These are phyloP conservation scores for Cladobotryum protrusum DNA, from an alignment of 2,329 filamentous ascomycete species.

Conservation along the genomic window DNA sequence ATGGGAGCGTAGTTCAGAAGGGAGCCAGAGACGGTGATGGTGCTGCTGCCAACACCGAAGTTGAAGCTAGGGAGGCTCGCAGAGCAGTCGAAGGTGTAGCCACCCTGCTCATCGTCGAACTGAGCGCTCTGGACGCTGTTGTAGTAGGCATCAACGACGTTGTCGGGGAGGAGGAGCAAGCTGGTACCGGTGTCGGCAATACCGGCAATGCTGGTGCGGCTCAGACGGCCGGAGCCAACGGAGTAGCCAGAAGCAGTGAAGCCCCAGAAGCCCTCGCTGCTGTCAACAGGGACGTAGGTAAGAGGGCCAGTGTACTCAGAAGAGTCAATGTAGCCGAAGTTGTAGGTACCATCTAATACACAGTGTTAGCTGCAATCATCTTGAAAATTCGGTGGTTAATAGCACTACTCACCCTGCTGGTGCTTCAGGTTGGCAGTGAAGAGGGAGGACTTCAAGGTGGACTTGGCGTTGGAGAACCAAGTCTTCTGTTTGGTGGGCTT, in stretches of 20 bases:
- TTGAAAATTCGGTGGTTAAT: slow-evolving; percentile 3
- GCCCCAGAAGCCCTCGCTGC: slow-evolving; percentile 58
- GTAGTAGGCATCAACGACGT: slow-evolving; percentile 45
- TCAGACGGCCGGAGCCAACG: slow-evolving; percentile 14
- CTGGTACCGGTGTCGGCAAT: slow-evolving; percentile 57
- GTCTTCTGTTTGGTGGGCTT: slow-evolving; percentile 35
- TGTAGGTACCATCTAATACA: slow-evolving; percentile 53
- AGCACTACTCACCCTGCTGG: slow-evolving; percentile 20
- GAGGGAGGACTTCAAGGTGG: slow-evolving; percentile 30
- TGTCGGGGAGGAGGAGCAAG: slow-evolving; percentile 51
- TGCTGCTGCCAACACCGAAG: slow-evolving; percentile 51
- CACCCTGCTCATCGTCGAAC: slow-evolving; percentile 33
- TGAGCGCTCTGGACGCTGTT: slow-evolving; percentile 29
- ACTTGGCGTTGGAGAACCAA: slow-evolving; percentile 32
- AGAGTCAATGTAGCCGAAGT: slow-evolving; percentile 65
- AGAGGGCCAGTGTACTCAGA: slow-evolving; percentile 58
- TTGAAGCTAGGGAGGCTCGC: slow-evolving; percentile 40
- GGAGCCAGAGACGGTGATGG: slow-evolving; percentile 48
- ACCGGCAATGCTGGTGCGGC: slow-evolving; percentile 36
- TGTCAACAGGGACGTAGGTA: slow-evolving; percentile 55
- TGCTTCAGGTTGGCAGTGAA: slow-evolving; percentile 65
- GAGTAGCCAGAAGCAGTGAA: slow-evolving; percentile 19
- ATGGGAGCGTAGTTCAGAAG: slow-evolving; percentile 47
- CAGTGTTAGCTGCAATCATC: background rate
- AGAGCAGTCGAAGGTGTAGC: slow-evolving; percentile 40